Evolutionary conservation across 2,329 filamentous ascomycete genomes (phyloP).

Genomic region (Shiraia sp.): DNA sequence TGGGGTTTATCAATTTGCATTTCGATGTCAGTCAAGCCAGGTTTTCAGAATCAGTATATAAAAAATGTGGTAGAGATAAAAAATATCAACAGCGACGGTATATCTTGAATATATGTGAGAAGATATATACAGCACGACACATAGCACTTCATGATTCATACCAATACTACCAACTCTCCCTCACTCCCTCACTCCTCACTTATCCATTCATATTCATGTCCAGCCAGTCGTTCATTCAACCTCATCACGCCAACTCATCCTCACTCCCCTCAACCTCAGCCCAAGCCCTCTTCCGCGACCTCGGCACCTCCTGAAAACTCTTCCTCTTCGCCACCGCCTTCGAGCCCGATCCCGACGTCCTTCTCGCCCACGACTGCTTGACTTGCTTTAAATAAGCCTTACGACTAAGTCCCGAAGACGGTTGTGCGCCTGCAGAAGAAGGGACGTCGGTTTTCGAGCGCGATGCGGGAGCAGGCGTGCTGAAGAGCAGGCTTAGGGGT

Average conservation of each 20-base stretch:
- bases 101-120: too few relatives aligned
- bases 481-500: constrained; percentile 14
- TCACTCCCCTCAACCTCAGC: constrained; percentile 22
- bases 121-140: too few relatives aligned
- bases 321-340: constrained; percentile 10
- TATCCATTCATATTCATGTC: too few relatives aligned
- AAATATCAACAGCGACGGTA: too few relatives aligned
- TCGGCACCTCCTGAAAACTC: constrained; percentile 7
- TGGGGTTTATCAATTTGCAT: too few relatives aligned
- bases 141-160: too few relatives aligned
- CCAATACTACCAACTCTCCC: too few relatives aligned
- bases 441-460: constrained; percentile 6
- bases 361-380: constrained; percentile 29
- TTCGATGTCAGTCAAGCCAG: too few relatives aligned
- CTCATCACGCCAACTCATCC: constrained; percentile 31
- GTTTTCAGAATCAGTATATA: too few relatives aligned
- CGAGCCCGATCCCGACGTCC: constrained; percentile 1
- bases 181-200: too few relatives aligned
- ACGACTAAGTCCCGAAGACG: constrained; percentile 10
- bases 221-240: not conserved
- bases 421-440: constrained; percentile 7
- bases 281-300: constrained; percentile 15
- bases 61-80: too few relatives aligned
- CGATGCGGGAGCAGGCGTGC: constrained; percentile 14
- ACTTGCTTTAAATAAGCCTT: constrained; percentile 22